Base-by-base conservation (phyloP, 2,329 filamentous ascomycete species). In the Ceratocystis papillata region DNA sequence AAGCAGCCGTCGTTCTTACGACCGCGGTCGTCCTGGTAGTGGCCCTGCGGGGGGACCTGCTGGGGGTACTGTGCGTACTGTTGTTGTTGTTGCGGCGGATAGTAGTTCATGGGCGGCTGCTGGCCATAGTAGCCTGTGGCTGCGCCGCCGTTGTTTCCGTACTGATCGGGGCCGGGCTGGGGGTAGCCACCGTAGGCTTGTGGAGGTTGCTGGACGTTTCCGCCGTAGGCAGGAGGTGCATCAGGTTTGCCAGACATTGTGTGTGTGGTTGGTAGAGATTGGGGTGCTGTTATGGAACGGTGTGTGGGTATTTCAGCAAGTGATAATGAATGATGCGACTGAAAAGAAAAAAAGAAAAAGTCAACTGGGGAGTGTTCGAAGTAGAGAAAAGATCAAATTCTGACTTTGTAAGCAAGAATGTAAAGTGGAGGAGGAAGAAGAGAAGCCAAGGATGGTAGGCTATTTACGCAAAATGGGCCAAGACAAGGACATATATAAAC, bases 211-310 rank as follows among this genome's bases (percentile, higher is more conserved):
- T 75, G 72, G 45, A 75, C 74, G 28, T 73, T 72, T 64, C 72
- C 73, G 68, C 74, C 74, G 73, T 82, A 81, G 55, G 79, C 77
- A 30, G 80, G 80, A 64, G 81, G 81, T 44, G 78, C 74, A 12
- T 63, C 53, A 30, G 50, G 65, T 46, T 67, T 64, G 15, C 37
- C 41, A 12, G 65, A 50, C 65, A 64, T 67, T 50, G 53, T 17
- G 57, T 33, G 53, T 41, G 57, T 33, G 3, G 20, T 33, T 59
- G 48, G 62, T 53, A 22, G 48, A 28, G 22, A 41, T 41, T 41
- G 48, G 48, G 25, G 48, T 2, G 22, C 5, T 28, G 22, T 5
- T 46, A 25, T 20, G 50, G 41, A 45, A 28, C 22, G n/a, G 50
- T 30, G 55, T 28, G 64, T 60, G 50, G 12, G 17, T 28, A 25